Base-by-base conservation (phyloP, 306 rosid genomes). In the Quercus aquifolioides region DNA sequence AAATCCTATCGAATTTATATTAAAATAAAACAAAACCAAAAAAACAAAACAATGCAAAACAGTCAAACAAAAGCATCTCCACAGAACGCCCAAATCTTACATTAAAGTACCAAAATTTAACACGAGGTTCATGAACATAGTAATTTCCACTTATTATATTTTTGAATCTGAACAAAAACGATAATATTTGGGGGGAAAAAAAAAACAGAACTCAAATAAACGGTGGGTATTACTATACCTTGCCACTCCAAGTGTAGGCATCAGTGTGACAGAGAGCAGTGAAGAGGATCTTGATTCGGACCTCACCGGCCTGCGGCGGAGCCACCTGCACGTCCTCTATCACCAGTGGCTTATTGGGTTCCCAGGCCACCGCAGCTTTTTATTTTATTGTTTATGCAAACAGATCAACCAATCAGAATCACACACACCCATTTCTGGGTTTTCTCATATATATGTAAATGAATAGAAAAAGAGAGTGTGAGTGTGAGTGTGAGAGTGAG, bases 291-390 rank as follows among this genome's bases (percentile, higher is more conserved):
- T 91, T 81, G 87, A 94, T 41, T 55, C 95, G 90, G 76, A 94
- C 97, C 88, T 94, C 98, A 1, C 97, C 95, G 49, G 90, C 81
- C 69, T 88, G 97, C 31, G 97, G 97, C 30, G 94, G 99, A 81
- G 92, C 97, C 71, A 95, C 99, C 81, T 95, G 87, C 63, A 95
- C 95, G 68, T 95, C 97, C 79, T 92, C 92, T 56, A 95, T 88
- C 35, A 77, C 83, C 86, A 95, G 78, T 28, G 99, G 94, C 77
- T 92, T 95, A 64, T 90, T 91, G 87, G 99, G 92, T 91, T 92
- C 99, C 97, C 94, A 94, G 87, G 97, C 97, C 97, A 94, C 97
- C 89, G 95, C 97, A 41, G 95, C 97, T 94, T 79, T 76, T 73
- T 30, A 80, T 55, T 51, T 59, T 71, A 46, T 75, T 55, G 23